These are phyloP conservation scores for Xylaria flabelliformis DNA, from an alignment of 495 filamentous ascomycete genomes.

Conservation along the genomic window DNA sequence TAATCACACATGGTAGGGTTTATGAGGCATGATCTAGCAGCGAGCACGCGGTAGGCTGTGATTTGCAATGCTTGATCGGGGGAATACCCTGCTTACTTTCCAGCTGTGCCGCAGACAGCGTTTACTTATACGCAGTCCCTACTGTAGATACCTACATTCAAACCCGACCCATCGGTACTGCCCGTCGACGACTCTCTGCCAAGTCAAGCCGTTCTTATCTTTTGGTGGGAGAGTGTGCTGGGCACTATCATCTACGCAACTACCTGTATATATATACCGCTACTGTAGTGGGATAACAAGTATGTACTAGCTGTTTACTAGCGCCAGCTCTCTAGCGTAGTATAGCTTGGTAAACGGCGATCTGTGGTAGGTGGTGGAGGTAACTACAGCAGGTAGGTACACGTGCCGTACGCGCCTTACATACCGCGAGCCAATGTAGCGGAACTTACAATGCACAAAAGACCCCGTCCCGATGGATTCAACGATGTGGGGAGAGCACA, in stretches of 20 bases:
- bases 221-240: not conserved
- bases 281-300: not conserved
- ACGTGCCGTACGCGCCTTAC: not conserved
- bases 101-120: slow-evolving; percentile 1
- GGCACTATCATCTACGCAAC: not conserved
- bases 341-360: slow-evolving; percentile 15
- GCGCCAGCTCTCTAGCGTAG: slow-evolving; percentile 8
- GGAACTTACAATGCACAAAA: slow-evolving; percentile 3
- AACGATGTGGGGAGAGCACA: slow-evolving; percentile 16
- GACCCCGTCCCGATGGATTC: slow-evolving; percentile 19
- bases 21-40: not conserved
- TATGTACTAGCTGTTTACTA: slow-evolving; percentile 13
- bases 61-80: slow-evolving; percentile 12
- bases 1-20: not conserved
- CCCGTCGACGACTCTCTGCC: not conserved
- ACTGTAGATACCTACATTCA: not conserved
- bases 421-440: not conserved
- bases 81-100: slow-evolving; percentile 8
- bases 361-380: slow-evolving; percentile 12
- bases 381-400: slow-evolving; percentile 4
- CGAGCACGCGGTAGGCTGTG: slow-evolving; percentile 7
- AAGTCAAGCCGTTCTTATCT: not conserved
- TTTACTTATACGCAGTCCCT: not conserved
- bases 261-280: no score
- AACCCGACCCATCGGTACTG: not conserved